These are phyloP conservation scores for Helotiales sp. DNA, from an alignment of 2,329 filamentous ascomycete species.

Conservation along the genomic window DNA sequence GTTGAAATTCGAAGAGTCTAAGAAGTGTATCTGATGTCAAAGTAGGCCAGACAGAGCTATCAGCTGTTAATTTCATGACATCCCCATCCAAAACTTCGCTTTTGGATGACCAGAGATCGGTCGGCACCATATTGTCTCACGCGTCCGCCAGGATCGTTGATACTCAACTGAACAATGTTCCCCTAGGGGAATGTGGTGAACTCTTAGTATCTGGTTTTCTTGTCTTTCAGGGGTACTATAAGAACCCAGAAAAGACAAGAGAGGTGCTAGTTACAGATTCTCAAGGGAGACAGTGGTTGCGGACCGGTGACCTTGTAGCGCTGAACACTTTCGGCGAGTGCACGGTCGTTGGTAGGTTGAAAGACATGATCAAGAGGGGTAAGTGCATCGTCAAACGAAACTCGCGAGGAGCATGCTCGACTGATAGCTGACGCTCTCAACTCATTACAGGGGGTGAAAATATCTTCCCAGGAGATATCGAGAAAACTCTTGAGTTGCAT, in stretches of 20 bases:
- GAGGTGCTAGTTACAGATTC: constrained; percentile 39
- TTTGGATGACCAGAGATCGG: constrained; percentile 57
- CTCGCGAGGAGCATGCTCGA: constrained; percentile 33
- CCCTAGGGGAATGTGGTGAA: constrained; percentile 68
- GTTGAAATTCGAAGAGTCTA: constrained; percentile 45
- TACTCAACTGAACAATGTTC: constrained; percentile 59
- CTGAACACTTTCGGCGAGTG: constrained; percentile 46
- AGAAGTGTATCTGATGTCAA: too few relatives aligned
- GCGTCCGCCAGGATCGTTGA: constrained; percentile 71
- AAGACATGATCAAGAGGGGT: constrained; percentile 71
- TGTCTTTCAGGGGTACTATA: constrained; percentile 65
- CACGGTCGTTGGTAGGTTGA: constrained; percentile 66
- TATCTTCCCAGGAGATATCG: constrained; percentile 67
- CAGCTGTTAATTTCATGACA: too few relatives aligned
- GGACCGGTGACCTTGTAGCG: constrained; percentile 54
- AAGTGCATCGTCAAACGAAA: too few relatives aligned
- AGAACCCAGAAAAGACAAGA: constrained; percentile 73
- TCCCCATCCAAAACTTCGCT: too few relatives aligned
- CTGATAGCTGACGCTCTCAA: constrained; percentile 52
- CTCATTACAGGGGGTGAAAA: constrained; percentile 55
- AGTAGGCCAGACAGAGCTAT: too few relatives aligned
- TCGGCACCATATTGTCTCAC: constrained; percentile 76
- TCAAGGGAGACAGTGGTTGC: constrained; percentile 45
- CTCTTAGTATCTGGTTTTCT: constrained; percentile 79
- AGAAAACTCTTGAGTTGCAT: constrained; percentile 64